A percentile compares a stretch with the other conserved stretches of the same genome.
phyloP scores from a whole-genome alignment of 176 grass and related monocot genomes.

The maize (Zea mays) region Zm-B73-REFERENCE-NAM-5.0 NC_050100.1:6606501-6607000 shows the following conservation, averaged over 20 bases:
- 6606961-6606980: too few relatives aligned
- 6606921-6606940: too few relatives aligned
- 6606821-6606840: too few relatives aligned
- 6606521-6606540: neutral
- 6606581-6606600: neutral
- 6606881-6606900: too few relatives aligned
- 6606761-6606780: too few relatives aligned
- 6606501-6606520: neutral
- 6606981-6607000: too few relatives aligned
- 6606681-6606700: neutral
- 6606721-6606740: slow-evolving; percentile 5
- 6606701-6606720: neutral
- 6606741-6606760: neutral
- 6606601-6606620: slow-evolving; percentile 11
- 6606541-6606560: neutral
- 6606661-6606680: neutral
- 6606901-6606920: too few relatives aligned
- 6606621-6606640: neutral
- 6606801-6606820: too few relatives aligned
- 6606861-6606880: too few relatives aligned
- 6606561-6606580: neutral
- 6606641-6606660: neutral
- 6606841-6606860: too few relatives aligned
- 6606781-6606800: too few relatives aligned
- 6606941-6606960: too few relatives aligned